Evolutionary conservation across 148 eudicot species (phyloP).

Genomic region (Rhododendron simsii): DNA sequence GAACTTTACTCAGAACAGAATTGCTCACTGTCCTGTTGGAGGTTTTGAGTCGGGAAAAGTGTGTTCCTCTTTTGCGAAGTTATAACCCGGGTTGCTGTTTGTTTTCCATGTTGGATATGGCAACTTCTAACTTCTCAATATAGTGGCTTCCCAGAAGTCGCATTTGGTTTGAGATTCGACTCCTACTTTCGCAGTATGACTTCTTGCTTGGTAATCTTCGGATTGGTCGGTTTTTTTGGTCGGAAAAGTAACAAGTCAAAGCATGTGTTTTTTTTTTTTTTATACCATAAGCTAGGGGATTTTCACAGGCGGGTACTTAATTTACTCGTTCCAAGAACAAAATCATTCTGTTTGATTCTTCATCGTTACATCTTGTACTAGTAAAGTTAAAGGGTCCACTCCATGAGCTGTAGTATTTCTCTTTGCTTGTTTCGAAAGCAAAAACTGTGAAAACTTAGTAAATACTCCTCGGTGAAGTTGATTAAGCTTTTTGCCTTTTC

Average conservation of each 20-base stretch:
- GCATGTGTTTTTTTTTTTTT: background rate
- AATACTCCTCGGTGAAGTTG: background rate
- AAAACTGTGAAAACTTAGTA: background rate
- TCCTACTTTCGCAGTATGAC: too few relatives aligned
- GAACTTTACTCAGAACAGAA: background rate
- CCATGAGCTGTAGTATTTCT: background rate
- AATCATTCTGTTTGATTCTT: background rate
- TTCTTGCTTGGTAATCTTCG: too few relatives aligned
- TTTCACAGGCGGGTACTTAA: background rate
- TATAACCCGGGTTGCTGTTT: too few relatives aligned
- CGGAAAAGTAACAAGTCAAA: background rate
- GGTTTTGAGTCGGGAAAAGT: background rate
- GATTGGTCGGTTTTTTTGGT: too few relatives aligned
- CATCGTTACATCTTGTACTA: background rate
- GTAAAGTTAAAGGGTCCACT: background rate
- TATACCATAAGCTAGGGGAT: too few relatives aligned
- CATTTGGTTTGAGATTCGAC: too few relatives aligned
- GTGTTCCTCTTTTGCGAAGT: background rate
- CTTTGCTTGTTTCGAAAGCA: background rate
- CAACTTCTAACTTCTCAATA: too few relatives aligned
- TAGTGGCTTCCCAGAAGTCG: too few relatives aligned
- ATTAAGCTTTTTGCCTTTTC: background rate
- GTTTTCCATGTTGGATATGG: background rate
- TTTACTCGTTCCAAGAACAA: background rate
- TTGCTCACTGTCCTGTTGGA: background rate